phyloP scores from a whole-genome alignment of 192 early-diverging fungal genomes.

The Podila minutissima region DNA sequence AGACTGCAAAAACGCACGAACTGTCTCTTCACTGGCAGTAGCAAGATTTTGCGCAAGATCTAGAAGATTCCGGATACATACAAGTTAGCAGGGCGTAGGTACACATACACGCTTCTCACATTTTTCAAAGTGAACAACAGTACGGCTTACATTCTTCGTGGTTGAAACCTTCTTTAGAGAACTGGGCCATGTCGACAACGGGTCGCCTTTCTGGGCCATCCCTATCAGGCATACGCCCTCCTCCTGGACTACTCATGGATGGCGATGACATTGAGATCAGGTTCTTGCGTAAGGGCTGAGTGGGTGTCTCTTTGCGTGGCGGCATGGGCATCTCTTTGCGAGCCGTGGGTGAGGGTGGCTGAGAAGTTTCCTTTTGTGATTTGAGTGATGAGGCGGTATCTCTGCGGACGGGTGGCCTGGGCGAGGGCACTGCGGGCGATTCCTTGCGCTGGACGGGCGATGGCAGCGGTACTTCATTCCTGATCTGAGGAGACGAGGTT shows the following conservation, averaged over 20 bases:
- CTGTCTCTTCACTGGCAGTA: conserved; percentile 64
- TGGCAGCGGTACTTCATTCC: conserved; percentile 24
- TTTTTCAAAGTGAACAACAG: neutral
- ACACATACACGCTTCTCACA: neutral
- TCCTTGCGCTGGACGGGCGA: conserved; percentile 33
- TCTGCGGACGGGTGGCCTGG: conserved; percentile 38
- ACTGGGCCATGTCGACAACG: conserved; percentile 59
- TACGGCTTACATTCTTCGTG: conserved; percentile 59
- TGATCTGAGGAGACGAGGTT: conserved; percentile 20
- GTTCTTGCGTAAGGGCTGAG: conserved; percentile 43
- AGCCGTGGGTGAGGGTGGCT: conserved; percentile 19
- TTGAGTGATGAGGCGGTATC: conserved; percentile 34
- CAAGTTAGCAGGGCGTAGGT: too few species aligned
- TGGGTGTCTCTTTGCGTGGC: conserved; percentile 19
- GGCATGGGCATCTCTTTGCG: conserved; percentile 16
- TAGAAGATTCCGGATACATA: conserved; percentile 17
- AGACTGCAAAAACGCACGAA: conserved; percentile 62
- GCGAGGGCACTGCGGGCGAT: conserved; percentile 3
- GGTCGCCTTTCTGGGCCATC: conserved; percentile 15
- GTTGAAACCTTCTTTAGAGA: conserved; percentile 62
- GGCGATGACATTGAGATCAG: conserved; percentile 41
- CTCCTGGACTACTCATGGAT: conserved; percentile 3
- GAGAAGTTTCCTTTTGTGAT: conserved; percentile 32
- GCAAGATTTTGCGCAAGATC: conserved; percentile 64
- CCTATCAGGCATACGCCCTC: conserved; percentile 7